A percentile compares a stretch with the other conserved stretches of the same genome.
These are phyloP conservation scores for Apophysomyces variabilis DNA, from an alignment of 371 early-diverging fungal species.

Conservation along the genomic window DNA sequence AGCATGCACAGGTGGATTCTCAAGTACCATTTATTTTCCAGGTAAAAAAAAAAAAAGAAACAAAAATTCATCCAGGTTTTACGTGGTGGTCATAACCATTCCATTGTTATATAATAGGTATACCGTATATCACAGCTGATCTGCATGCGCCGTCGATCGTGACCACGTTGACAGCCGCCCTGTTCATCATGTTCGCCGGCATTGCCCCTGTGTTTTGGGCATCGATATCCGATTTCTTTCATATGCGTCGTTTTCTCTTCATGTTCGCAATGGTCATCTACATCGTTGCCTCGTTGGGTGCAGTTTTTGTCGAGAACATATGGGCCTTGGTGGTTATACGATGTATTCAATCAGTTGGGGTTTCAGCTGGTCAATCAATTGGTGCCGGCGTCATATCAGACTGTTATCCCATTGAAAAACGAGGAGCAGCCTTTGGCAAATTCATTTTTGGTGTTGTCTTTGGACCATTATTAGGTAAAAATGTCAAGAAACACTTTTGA, in stretches of 20 bases:
- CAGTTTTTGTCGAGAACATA: conserved; percentile 56
- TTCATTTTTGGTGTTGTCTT: conserved; percentile 56
- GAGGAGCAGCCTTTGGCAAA: conserved; percentile 44
- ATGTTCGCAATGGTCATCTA: conserved; percentile 53
- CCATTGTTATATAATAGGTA: conserved; percentile 10
- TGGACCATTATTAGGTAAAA: conserved; percentile 38
- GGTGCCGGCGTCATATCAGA: conserved; percentile 64
- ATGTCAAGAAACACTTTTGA: no score
- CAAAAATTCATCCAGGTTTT: not conserved
- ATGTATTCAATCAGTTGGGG: conserved; percentile 61
- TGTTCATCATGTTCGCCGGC: conserved; percentile 50
- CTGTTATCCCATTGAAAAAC: conserved; percentile 30
- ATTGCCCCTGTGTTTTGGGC: conserved; percentile 61
- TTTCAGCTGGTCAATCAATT: conserved; percentile 65
- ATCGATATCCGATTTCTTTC: conserved; percentile 60
- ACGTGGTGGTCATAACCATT: not conserved
- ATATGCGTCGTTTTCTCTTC: conserved; percentile 59
- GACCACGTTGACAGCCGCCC: conserved; percentile 46
- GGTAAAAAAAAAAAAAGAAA: not conserved
- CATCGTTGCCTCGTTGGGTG: conserved; percentile 55
- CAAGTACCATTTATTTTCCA: conserved; percentile 4
- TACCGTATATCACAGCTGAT: conserved; percentile 15
- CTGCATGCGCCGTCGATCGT: conserved; percentile 23
- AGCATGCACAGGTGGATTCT: conserved; percentile 28
- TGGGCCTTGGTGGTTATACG: conserved; percentile 57